These are phyloP conservation scores for Panaeolus cyanescens DNA, from an alignment of 768 basidiomycete genomes.

Conservation along the genomic window DNA sequence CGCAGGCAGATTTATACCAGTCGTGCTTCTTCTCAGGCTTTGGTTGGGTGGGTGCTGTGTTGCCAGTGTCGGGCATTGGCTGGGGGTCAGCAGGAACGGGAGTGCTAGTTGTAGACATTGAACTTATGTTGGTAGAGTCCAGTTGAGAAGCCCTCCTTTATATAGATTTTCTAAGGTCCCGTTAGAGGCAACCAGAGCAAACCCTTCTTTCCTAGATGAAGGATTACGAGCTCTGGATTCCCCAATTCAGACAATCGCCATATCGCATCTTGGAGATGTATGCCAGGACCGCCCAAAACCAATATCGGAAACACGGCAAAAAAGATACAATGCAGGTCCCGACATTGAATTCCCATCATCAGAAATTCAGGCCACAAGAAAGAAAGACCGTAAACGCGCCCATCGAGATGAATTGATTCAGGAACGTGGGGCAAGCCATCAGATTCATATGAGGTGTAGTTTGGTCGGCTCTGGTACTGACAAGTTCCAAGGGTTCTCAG, in stretches of 20 bases:
- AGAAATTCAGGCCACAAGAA: neutral
- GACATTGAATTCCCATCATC: neutral
- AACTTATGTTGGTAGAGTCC: neutral
- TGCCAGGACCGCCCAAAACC: neutral
- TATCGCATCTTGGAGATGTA: neutral
- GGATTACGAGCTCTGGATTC: neutral
- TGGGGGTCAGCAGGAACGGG: neutral
- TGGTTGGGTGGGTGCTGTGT: neutral
- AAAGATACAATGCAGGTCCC: neutral
- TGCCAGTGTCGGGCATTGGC: neutral
- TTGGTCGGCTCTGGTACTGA: no score
- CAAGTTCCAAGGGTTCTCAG: no score
- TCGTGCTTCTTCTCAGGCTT: neutral
- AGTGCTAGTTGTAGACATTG: neutral
- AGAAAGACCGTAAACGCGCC: neutral
- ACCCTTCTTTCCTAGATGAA: neutral
- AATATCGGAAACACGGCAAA: neutral
- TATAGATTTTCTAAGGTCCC: neutral
- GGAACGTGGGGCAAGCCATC: neutral
- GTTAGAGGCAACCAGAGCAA: neutral
- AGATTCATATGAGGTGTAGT: no score
- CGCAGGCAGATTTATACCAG: neutral
- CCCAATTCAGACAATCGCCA: neutral
- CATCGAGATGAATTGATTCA: neutral
- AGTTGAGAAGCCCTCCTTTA: neutral